Percentiles rank a stretch among this genome's conserved stretches.
Evolutionary conservation across 306 rosid species (phyloP).

Genomic region (Oxytropis ochrocephala): DNA sequence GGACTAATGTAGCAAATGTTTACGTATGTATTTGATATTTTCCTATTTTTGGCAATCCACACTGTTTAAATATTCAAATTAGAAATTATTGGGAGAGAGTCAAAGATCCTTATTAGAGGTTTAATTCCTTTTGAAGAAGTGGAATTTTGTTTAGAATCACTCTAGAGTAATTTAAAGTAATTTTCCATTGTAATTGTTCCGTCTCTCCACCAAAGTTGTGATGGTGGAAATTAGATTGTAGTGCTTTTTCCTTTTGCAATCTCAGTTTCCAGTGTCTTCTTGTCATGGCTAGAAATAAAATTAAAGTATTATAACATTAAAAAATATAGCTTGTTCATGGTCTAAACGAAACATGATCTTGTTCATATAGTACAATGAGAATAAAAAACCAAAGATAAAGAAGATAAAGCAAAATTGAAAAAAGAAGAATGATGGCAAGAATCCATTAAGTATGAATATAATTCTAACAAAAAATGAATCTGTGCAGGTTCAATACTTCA

Average conservation of each 20-base stretch:
- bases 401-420: constrained; percentile 26
- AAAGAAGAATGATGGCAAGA: constrained; percentile 29
- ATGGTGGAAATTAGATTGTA: constrained; percentile 13
- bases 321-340: constrained; percentile 24
- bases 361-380: constrained; percentile 6
- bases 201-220: neutral
- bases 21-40: neutral
- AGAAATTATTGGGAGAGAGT: neutral
- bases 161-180: constrained; percentile 13
- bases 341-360: neutral
- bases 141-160: constrained; percentile 1
- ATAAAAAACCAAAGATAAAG: neutral
- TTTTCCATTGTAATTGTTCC: neutral
- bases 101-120: neutral
- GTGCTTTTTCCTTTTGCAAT: constrained; percentile 16
- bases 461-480: constrained; percentile 80
- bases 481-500: constrained; percentile 89
- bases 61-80: constrained; percentile 3
- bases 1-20: neutral
- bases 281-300: neutral
- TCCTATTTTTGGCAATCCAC: neutral
- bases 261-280: neutral
- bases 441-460: constrained; percentile 54
- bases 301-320: neutral
- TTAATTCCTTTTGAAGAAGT: constrained; percentile 5